Evolutionary conservation across 495 filamentous ascomycete genomes (phyloP).

Genomic region (Aspergillus homomorphus): DNA sequence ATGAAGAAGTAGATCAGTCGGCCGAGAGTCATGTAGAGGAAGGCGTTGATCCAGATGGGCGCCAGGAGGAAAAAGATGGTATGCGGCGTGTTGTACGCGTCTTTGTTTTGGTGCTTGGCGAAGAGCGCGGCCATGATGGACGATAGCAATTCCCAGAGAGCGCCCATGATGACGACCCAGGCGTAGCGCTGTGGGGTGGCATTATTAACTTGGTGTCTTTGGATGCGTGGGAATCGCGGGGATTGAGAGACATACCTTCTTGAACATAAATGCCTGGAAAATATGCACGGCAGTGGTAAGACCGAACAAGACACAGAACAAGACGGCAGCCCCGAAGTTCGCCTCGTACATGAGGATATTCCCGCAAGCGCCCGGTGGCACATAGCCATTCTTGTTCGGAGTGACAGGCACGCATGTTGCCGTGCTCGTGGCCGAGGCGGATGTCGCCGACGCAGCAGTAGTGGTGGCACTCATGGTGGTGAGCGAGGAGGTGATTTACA

Average conservation of each 20-base stretch:
- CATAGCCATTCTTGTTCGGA: slow-evolving; percentile 31
- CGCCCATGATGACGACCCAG: slow-evolving; percentile 53
- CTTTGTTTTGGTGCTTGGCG: slow-evolving; percentile 22
- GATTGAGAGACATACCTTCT: slow-evolving; percentile 16
- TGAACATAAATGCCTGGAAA: slow-evolving; percentile 31
- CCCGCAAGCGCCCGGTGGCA: slow-evolving; percentile 32
- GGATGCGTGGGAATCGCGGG: background rate
- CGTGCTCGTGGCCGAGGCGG: background rate
- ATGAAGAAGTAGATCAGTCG: slow-evolving; percentile 60
- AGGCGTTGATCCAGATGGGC: slow-evolving; percentile 55
- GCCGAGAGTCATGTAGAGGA: slow-evolving; percentile 66
- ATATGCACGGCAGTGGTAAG: slow-evolving; percentile 30
- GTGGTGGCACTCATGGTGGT: background rate
- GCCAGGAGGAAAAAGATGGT: slow-evolving; percentile 30
- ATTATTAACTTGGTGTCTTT: background rate
- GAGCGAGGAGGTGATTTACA: background rate
- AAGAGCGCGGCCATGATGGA: slow-evolving; percentile 37
- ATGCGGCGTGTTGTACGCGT: slow-evolving; percentile 10
- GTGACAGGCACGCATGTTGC: background rate
- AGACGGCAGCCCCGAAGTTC: slow-evolving; percentile 32
- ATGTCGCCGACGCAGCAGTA: background rate
- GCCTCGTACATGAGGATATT: slow-evolving; percentile 28
- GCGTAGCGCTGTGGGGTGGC: slow-evolving; percentile 37
- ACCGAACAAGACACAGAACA: slow-evolving; percentile 36
- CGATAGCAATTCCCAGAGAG: slow-evolving; percentile 43